Percentiles rank a stretch among this genome's conserved stretches.
Conservation (phyloP, 139 green algal genomes). For the Yamagishiella unicocca region DNA sequence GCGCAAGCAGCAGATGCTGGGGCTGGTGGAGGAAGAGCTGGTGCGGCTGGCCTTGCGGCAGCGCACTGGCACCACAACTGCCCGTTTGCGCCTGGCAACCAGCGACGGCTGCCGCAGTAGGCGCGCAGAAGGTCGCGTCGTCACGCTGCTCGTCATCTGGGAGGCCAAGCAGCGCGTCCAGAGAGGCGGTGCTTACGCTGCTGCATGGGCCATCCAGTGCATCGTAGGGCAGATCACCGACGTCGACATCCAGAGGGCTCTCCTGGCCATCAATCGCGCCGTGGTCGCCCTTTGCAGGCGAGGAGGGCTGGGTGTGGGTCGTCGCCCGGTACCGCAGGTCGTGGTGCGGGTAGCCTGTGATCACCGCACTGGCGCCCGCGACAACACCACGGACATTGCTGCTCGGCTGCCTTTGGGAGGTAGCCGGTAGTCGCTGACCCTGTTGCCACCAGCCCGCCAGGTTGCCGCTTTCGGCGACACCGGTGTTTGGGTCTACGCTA, state of each 20-base stretch:
- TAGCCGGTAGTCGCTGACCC: background rate
- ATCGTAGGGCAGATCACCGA: background rate
- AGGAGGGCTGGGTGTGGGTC: background rate
- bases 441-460: background rate
- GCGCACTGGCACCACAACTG: too few species aligned
- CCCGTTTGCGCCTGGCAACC: too few species aligned
- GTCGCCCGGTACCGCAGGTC: background rate
- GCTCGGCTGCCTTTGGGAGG: background rate
- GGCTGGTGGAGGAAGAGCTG: background rate
- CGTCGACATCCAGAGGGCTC: background rate
- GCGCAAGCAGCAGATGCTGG: background rate
- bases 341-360: background rate
- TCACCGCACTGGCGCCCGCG: background rate
- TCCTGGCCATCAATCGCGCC: background rate
- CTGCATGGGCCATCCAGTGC: background rate
- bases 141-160: background rate
- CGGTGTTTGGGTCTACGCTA: background rate
- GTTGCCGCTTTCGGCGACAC: background rate
- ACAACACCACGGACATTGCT: background rate
- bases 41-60: background rate
- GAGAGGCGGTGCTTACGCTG: constrained; percentile 23
- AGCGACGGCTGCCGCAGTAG: too few species aligned
- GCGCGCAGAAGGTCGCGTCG: background rate
- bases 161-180: background rate
- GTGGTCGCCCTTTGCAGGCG: background rate